Evolutionary conservation across 148 eudicot species (phyloP).

Genomic region (Euryodendron excelsum): DNA sequence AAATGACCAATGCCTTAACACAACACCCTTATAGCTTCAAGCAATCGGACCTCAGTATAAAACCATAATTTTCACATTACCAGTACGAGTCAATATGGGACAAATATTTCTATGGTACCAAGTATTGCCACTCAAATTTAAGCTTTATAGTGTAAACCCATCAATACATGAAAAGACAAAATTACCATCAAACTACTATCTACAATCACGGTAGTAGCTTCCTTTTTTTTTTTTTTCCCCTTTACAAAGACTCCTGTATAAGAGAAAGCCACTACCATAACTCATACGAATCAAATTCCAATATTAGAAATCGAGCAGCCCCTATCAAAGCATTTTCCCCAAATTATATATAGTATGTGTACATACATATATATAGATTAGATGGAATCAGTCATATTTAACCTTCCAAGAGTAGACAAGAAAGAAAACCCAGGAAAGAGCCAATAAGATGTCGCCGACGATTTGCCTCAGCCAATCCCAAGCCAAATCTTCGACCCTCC

Average conservation of each 20-base stretch:
- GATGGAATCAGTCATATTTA: conserved; percentile 17
- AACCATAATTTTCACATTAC: not conserved
- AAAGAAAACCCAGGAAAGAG: conserved; percentile 30
- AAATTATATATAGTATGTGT: not conserved
- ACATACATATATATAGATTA: not conserved
- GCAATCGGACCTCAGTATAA: not conserved
- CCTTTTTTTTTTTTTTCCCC: too few relatives aligned
- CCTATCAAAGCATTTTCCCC: not conserved
- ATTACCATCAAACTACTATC: too few relatives aligned
- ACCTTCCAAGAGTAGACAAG: conserved; percentile 24
- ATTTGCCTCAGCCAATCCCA: conserved; percentile 24
- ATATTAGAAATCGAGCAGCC: not conserved
- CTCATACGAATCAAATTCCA: not conserved
- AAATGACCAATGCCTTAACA: too few relatives aligned
- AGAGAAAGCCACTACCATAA: not conserved
- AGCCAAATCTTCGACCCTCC: conserved; percentile 24
- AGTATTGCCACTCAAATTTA: not conserved
- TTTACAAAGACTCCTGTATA: not conserved
- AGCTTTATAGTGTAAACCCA: not conserved
- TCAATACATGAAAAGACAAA: not conserved
- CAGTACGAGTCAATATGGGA: not conserved
- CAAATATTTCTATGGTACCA: not conserved
- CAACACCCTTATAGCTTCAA: too few relatives aligned
- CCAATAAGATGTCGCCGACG: conserved; percentile 19
- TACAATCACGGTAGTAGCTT: too few relatives aligned